Conservation (phyloP, 2,329 filamentous ascomycete species). For the Huntiella moniliformis region DNA sequence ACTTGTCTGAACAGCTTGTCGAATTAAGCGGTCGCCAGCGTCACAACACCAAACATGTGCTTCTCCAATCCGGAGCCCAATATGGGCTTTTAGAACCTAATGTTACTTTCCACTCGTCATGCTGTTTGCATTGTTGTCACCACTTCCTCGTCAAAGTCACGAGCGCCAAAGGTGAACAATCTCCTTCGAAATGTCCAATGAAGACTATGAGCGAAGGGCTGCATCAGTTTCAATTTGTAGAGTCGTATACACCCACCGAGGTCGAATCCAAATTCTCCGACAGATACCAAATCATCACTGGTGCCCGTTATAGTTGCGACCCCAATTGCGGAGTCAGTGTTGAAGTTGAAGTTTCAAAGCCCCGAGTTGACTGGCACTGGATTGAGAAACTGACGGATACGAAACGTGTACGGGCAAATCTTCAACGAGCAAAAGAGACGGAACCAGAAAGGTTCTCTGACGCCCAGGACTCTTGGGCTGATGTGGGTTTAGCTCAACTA, state of each 20-base stretch:
- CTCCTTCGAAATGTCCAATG: conserved; percentile 9
- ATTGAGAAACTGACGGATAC: conserved; percentile 27
- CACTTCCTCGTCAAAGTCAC: conserved; percentile 8
- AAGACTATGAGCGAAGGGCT: conserved; percentile 9
- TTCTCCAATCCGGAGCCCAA: conserved; percentile 10
- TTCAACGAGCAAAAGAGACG: conserved; percentile 22
- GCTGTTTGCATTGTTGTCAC: conserved; percentile 11
- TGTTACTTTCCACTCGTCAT: conserved; percentile 6
- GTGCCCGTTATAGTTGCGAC: conserved; percentile 11
- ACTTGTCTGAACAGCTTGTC: conserved; percentile 4
- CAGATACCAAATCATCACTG: conserved; percentile 9
- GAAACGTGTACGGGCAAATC: conserved; percentile 23
- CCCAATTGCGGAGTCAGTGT: conserved; percentile 10
- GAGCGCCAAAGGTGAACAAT: conserved; percentile 7
- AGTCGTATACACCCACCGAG: conserved; percentile 7
- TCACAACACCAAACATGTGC: conserved; percentile 10
- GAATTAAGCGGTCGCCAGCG: conserved; percentile 7
- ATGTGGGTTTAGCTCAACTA: conserved; percentile 26
- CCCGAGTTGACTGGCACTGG: conserved; percentile 26
- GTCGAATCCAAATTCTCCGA: conserved; percentile 6
- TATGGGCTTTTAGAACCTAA: conserved; percentile 5
- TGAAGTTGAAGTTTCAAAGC: conserved; percentile 28
- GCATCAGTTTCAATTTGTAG: conserved; percentile 9
- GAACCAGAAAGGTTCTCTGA: conserved; percentile 31
- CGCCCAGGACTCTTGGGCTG: conserved; percentile 22